These are phyloP conservation scores for Didymosphaeria variabile DNA, from an alignment of 2,329 filamentous ascomycete genomes.

Conservation along the genomic window DNA sequence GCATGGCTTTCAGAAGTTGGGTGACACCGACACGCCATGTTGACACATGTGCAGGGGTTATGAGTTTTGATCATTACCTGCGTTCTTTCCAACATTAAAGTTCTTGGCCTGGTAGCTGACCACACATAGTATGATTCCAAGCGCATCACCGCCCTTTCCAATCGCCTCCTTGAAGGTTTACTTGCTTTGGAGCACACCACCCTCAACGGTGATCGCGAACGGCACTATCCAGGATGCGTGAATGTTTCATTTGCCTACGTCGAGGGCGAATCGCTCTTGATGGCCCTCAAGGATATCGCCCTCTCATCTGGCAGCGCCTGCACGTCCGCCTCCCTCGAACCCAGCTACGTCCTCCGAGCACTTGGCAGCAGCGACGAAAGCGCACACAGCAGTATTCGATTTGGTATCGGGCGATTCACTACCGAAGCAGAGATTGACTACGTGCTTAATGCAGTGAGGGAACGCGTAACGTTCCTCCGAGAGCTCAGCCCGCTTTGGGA, in stretches of 20 bases:
- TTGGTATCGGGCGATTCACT: constrained; percentile 96
- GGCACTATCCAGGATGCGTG: constrained; percentile 95
- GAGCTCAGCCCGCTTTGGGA: constrained; percentile 98
- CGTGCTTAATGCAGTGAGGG: constrained; percentile 90
- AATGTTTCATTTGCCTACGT: constrained; percentile 99
- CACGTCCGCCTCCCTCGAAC: constrained; percentile 95
- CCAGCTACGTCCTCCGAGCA: constrained; percentile 93
- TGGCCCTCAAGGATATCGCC: constrained; percentile 98
- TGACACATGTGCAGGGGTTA: constrained; percentile 71
- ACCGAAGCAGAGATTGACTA: constrained; percentile 97
- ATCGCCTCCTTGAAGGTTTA: constrained; percentile 82
- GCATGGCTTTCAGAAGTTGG: constrained; percentile 83
- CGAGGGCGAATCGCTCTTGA: constrained; percentile 95
- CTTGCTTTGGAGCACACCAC: constrained; percentile 90
- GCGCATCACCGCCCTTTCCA: constrained; percentile 82
- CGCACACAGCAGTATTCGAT: constrained; percentile 96
- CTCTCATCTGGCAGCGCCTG: constrained; percentile 96
- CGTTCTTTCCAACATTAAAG: not conserved
- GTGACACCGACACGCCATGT: constrained; percentile 52
- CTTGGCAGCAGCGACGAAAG: constrained; percentile 97
- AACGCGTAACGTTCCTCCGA: constrained; percentile 89
- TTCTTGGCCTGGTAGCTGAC: constrained; percentile 24
- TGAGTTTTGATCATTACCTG: constrained; percentile 54
- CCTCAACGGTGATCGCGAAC: constrained; percentile 83
- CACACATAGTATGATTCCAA: constrained; percentile 82